Evolutionary conservation across 1,284 basidiomycete genomes (phyloP), one percentile per base, ranked within the genome.

Genomic region (Ceratobasidium sp.): DNA sequence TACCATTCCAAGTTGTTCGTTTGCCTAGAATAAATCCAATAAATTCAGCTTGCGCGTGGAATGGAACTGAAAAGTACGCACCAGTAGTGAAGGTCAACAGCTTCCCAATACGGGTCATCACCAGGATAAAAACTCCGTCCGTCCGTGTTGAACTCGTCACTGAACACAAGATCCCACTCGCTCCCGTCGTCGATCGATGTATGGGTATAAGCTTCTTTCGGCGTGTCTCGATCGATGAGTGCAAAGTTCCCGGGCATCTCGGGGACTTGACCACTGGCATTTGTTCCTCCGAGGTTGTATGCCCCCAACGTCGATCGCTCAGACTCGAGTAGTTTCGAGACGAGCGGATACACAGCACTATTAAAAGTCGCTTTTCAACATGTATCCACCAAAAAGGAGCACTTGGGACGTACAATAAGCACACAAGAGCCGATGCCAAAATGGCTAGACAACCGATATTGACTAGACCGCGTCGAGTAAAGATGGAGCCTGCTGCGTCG

Each of bases 371-470:
- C 1, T 2, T 9, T 26, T 32, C 54, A 50, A 55, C 21, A 23
- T 67, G 14, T 5, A 44, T 38, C 43, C 41, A 7, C n/a, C 83
- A 32, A 28, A 35, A 64, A 5, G 1, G 62, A 28, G 23, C 30
- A 23, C n/a, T 43, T 58, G 41, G 30, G 1, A 82, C 89, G 72
- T 79, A 92, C 91, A 96, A 96, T 30, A 96, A 85, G 28, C 86
- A 83, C 61, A 94, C 78, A n/a, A 95, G 83, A 8, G 86, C 87
- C 2, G 86, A 66, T 52, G 84, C 83, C 9, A 95, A 85, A 38
- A 95, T 66, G 26, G 88, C 47, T 21, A 95, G 82, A 80, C 92
- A 94, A 9, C 93, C 93, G 4, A 95, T 82, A 80, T 95, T 95
- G 58, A 86, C 81, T 6, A 94, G 76, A 26, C 93, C 93, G 79